These are phyloP conservation scores for Aspergillus carlsbadensis DNA, from an alignment of 495 filamentous ascomycete species.

Conservation along the genomic window DNA sequence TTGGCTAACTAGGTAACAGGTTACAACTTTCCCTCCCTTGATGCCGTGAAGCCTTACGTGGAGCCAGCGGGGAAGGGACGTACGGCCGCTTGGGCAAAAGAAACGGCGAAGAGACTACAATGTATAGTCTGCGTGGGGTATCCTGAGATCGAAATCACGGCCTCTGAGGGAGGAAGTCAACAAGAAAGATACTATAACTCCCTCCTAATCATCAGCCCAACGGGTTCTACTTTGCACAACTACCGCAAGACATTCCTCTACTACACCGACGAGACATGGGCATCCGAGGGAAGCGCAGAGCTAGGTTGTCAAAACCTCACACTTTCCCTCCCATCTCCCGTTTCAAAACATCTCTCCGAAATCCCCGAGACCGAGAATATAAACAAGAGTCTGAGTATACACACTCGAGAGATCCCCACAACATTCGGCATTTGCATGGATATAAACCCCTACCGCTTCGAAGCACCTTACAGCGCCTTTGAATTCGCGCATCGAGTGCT, in stretches of 20 bases:
- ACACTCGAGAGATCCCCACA: conserved; percentile 42
- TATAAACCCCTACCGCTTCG: conserved; percentile 70
- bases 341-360: background rate
- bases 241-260: conserved; percentile 92
- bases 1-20: conserved; percentile 45
- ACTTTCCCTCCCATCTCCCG: conserved; percentile 21
- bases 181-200: conserved; percentile 72
- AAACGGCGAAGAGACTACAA: conserved; percentile 65
- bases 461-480: conserved; percentile 72
- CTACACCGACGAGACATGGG: conserved; percentile 91
- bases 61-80: conserved; percentile 74
- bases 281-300: conserved; percentile 66
- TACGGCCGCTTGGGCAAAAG: conserved; percentile 76
- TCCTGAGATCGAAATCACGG: conserved; percentile 59
- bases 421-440: conserved; percentile 89
- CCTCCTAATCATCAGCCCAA: conserved; percentile 70
- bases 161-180: background rate
- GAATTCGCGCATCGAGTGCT: conserved; percentile 84
- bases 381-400: background rate
- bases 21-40: conserved; percentile 83
- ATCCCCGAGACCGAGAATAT: too few species aligned
- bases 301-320: conserved; percentile 44
- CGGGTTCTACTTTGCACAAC: conserved; percentile 71
- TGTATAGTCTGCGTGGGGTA: conserved; percentile 91
- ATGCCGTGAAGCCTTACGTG: conserved; percentile 76